These are phyloP conservation scores for Brassica balearica DNA, from an alignment of 441 rosid species.

Conservation along the genomic window DNA sequence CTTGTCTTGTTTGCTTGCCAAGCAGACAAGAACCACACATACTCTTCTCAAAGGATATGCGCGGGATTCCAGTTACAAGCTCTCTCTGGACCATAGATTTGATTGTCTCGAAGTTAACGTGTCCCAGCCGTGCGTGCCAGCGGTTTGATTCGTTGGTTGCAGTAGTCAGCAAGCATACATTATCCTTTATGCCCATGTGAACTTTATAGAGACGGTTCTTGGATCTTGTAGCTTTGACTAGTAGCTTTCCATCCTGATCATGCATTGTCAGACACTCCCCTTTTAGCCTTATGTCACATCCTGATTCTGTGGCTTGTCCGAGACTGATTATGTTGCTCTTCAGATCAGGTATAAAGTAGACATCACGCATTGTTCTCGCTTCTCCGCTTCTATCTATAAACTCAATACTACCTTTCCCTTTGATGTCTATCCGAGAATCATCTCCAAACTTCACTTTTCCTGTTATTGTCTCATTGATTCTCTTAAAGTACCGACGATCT, in stretches of 20 bases:
- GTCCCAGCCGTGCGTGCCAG: not conserved
- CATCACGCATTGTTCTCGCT: not conserved
- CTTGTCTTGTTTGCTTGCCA: not conserved
- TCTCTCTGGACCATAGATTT: not conserved
- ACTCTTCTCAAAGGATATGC: not conserved
- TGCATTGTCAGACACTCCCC: not conserved
- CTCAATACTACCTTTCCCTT: not conserved
- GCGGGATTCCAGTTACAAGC: not conserved
- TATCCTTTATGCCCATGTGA: not conserved
- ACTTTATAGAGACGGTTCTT: not conserved
- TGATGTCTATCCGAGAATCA: not conserved
- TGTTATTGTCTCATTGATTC: not conserved
- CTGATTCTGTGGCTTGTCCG: not conserved
- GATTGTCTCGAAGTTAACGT: not conserved
- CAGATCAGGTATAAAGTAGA: not conserved
- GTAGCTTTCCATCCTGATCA: not conserved
- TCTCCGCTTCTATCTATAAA: not conserved
- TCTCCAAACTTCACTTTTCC: not conserved
- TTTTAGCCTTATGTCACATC: not conserved
- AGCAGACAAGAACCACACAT: not conserved
- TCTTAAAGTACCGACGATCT: not conserved
- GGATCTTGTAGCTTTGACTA: not conserved
- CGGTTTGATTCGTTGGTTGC: not conserved
- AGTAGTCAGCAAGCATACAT: not conserved
- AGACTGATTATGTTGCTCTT: not conserved